Evolutionary conservation across 345 rosid species (phyloP).

Genomic region (Combretum micranthum): DNA sequence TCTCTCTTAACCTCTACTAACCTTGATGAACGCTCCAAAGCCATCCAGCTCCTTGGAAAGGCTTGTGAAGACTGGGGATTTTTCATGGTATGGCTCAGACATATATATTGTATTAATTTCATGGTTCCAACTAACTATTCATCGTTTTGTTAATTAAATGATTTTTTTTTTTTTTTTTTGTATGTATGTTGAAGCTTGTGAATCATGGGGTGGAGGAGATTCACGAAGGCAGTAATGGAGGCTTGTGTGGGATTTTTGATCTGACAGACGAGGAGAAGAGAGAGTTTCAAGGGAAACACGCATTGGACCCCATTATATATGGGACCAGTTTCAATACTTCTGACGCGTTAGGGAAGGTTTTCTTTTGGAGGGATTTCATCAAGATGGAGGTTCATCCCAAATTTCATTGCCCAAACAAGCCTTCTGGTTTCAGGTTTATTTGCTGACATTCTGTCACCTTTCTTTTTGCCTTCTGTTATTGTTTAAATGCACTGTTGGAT

Average conservation of each 20-base stretch:
- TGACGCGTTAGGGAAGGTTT: slow-evolving; percentile 17
- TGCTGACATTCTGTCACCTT: no score
- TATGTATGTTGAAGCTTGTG: no score
- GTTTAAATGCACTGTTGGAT: no score
- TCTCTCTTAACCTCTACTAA: slow-evolving; percentile 30
- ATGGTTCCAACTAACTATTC: no score
- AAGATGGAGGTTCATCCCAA: slow-evolving; percentile 28
- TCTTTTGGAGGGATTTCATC: slow-evolving; percentile 38
- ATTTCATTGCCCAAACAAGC: no score
- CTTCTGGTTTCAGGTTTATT: slow-evolving; percentile 24
- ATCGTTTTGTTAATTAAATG: no score
- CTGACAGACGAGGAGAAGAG: slow-evolving; percentile 34
- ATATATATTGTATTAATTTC: no score
- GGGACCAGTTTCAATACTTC: slow-evolving; percentile 39
- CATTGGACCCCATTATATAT: slow-evolving; percentile 35
- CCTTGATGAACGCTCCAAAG: slow-evolving; percentile 27
- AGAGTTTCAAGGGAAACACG: slow-evolving; percentile 27
- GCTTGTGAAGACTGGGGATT: slow-evolving; percentile 59
- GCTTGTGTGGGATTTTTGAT: slow-evolving; percentile 23
- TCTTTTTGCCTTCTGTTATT: no score
- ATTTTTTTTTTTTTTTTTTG: no score
- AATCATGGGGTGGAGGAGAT: slow-evolving; percentile 36
- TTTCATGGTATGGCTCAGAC: slow-evolving; percentile 39
- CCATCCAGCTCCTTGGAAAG: slow-evolving; percentile 27
- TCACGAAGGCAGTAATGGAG: slow-evolving; percentile 22